Evolutionary conservation across 768 basidiomycete genomes (phyloP), one percentile per base, ranked within the genome.

Genomic region (Asterophora parasitica): DNA sequence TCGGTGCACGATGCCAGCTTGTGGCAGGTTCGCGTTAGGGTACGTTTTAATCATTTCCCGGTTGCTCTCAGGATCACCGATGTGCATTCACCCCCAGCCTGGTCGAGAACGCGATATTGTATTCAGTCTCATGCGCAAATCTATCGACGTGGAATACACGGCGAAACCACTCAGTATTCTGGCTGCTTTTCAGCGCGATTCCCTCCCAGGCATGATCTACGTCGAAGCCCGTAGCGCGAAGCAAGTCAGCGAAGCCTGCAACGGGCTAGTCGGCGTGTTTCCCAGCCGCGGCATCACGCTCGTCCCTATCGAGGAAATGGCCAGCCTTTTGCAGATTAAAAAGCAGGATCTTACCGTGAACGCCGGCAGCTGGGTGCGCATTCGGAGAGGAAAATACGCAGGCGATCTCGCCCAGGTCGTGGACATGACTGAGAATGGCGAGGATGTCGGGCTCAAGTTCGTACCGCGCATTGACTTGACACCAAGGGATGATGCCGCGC

Each of bases 301-400:
- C 28, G 93, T 97, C 0, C 93, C 93, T 6, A 92, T 97, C 49
- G 89, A 94, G 59, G 96, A 99, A 72, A 98, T 98, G 94, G 92
- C 96, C 13, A 91, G 89, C 50, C 72, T 98, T 31, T 76, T 98
- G 56, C 89, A 91, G 62, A 96, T 96, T 60, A 97, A 94, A 74
- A 94, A 94, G 70, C 88, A 93, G 61, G 91, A 93, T 53, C 69
- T 85, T 38, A 86, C 87, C 0, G 79, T 97, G 34, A 80, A 79
- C 13, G 83, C 84, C 0, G 92, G 92, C 15, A 88, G 82, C 56
- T 99, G 96, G 96, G 92, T 98, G 7, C 89, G 96, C 42, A 83
- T 98, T 61, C 85, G 83, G 59, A 83, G 93, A 32, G 95, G 95
- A 37, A 94, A 88, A 61, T 96, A 99, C 61, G 78, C 86, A 35